These are phyloP conservation scores for Leptomonas seymouri DNA, from an alignment of 208 protist genomes.

Conservation along the genomic window DNA sequence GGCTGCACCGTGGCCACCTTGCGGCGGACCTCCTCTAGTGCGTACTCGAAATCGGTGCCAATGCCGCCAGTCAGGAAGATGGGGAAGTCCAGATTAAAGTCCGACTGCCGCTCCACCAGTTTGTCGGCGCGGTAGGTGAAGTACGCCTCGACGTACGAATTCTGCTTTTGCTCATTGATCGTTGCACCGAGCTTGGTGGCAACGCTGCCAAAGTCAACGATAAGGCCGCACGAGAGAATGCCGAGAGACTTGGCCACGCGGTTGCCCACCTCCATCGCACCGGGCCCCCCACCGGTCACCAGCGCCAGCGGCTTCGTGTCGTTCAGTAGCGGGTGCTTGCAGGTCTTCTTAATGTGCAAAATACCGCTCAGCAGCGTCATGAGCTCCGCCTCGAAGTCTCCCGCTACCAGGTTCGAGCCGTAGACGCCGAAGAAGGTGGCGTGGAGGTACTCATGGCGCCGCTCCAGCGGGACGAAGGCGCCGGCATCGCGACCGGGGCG, in stretches of 20 bases:
- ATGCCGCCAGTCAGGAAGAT: slow-evolving; percentile 93
- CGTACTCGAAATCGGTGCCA: slow-evolving; percentile 95
- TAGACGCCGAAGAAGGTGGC: slow-evolving; percentile 94
- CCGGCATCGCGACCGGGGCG: slow-evolving; percentile 77
- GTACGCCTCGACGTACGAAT: slow-evolving; percentile 91
- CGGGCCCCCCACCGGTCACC: slow-evolving; percentile 92
- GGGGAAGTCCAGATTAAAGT: slow-evolving; percentile 94
- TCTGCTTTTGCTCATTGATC: slow-evolving; percentile 94
- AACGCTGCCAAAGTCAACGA: slow-evolving; percentile 92
- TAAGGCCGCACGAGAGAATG: slow-evolving; percentile 90
- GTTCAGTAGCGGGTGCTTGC: slow-evolving; percentile 80
- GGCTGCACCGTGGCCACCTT: slow-evolving; percentile 90
- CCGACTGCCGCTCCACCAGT: slow-evolving; percentile 92
- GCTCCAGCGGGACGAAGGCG: slow-evolving; percentile 87
- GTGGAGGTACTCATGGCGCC: slow-evolving; percentile 84
- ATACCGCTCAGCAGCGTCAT: slow-evolving; percentile 84
- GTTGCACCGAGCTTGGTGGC: slow-evolving; percentile 80
- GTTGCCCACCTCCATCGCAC: slow-evolving; percentile 95
- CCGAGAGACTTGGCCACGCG: slow-evolving; percentile 89
- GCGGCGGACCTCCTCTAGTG: slow-evolving; percentile 93
- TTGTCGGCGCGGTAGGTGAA: slow-evolving; percentile 93
- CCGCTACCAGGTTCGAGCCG: slow-evolving; percentile 91
- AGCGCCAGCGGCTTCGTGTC: slow-evolving; percentile 78
- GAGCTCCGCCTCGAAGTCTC: slow-evolving; percentile 92
- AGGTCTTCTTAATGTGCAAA: slow-evolving; percentile 64